Evolutionary conservation across 108 stramenopile species (phyloP).

Genomic region (Skeletonema marinoi): DNA sequence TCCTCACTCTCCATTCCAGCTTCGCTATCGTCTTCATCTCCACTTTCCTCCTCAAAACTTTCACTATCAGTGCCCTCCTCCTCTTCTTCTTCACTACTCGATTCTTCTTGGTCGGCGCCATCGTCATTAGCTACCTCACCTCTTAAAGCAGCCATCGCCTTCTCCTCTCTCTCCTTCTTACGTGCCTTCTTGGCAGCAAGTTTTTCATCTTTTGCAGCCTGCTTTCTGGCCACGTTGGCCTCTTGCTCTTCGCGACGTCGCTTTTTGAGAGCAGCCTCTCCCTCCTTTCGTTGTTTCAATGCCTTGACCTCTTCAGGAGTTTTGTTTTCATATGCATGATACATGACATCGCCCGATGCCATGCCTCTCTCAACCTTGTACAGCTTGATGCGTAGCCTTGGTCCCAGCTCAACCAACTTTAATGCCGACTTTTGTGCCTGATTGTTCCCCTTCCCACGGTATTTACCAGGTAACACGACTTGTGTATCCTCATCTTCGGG

Average conservation of each 20-base stretch:
- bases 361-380: slow-evolving; percentile 96
- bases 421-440: slow-evolving; percentile 87
- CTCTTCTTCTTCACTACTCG: slow-evolving; percentile 46
- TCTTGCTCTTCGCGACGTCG: slow-evolving; percentile 83
- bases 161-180: slow-evolving; percentile 74
- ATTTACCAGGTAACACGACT: slow-evolving; percentile 85
- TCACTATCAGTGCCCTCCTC: slow-evolving; percentile 12
- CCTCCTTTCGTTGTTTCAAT: slow-evolving; percentile 65
- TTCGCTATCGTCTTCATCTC: slow-evolving; percentile 11
- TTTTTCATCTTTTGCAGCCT: slow-evolving; percentile 77
- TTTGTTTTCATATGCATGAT: slow-evolving; percentile 91
- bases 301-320: slow-evolving; percentile 71
- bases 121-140: slow-evolving; percentile 35
- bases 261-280: slow-evolving; percentile 68
- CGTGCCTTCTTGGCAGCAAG: slow-evolving; percentile 64
- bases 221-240: slow-evolving; percentile 82
- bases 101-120: slow-evolving; percentile 31
- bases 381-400: slow-evolving; percentile 88
- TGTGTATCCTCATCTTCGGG: slow-evolving; percentile 81
- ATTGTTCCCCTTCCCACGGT: slow-evolving; percentile 82
- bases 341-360: slow-evolving; percentile 95
- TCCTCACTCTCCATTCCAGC: slow-evolving; percentile 21
- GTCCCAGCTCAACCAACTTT: slow-evolving; percentile 97
- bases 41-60: not conserved
- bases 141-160: slow-evolving; percentile 76